Conservation (phyloP, 148 eudicot genomes). For the Camellia granthamiana region DNA sequence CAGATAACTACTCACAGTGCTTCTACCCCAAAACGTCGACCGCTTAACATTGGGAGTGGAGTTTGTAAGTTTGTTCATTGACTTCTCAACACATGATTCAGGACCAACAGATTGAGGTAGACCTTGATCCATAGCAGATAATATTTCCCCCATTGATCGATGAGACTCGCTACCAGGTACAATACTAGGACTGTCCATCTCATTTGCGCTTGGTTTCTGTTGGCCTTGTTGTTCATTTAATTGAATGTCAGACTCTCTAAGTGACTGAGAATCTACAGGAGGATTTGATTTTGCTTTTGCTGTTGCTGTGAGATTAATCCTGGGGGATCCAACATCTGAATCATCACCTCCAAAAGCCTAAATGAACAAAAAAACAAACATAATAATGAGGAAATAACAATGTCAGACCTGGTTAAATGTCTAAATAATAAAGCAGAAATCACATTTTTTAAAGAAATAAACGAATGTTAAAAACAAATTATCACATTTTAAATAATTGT, state of each 20-base stretch:
- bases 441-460: background rate
- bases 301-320: constrained; percentile 33
- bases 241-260: constrained; percentile 39
- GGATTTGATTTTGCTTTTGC: constrained; percentile 55
- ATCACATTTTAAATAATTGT: no score
- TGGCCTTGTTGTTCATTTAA: constrained; percentile 39
- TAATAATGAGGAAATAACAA: background rate
- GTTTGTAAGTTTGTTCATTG: constrained; percentile 42
- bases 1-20: constrained; percentile 50
- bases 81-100: constrained; percentile 58
- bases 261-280: constrained; percentile 36
- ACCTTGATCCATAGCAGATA: constrained; percentile 83
- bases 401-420: background rate
- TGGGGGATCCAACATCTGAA: constrained; percentile 62
- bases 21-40: constrained; percentile 80
- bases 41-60: constrained; percentile 56
- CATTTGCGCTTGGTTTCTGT: constrained; percentile 40
- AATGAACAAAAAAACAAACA: background rate
- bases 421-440: background rate
- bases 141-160: constrained; percentile 75
- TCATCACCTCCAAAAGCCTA: constrained; percentile 67
- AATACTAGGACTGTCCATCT: constrained; percentile 35
- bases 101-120: constrained; percentile 54
- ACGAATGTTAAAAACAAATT: background rate
- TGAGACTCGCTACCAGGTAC: constrained; percentile 45